Conservation (phyloP, 139 green algal species). For the Auxenochlorella pyrenoidosa region DNA sequence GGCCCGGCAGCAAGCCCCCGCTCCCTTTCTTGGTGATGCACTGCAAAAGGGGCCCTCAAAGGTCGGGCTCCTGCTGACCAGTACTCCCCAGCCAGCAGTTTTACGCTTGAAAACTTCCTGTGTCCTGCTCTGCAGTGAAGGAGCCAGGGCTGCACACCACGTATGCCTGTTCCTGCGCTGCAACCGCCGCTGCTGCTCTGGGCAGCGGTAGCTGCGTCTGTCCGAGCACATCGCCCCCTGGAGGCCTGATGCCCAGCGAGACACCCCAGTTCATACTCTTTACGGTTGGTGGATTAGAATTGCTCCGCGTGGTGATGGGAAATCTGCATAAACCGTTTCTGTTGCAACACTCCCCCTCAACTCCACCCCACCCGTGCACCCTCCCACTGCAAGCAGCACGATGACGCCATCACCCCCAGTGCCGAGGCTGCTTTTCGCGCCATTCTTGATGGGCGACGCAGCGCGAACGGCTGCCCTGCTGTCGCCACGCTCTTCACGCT, state of each 20-base stretch:
- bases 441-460: background rate
- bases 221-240: background rate
- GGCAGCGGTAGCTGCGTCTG: background rate
- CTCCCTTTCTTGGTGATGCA: no score
- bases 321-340: background rate
- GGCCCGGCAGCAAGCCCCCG: no score
- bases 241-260: background rate
- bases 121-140: background rate
- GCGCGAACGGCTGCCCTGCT: background rate
- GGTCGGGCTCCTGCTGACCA: no score
- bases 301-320: background rate
- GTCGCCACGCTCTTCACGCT: constrained; percentile 13
- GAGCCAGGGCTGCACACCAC: background rate
- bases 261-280: constrained; percentile 17
- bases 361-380: background rate
- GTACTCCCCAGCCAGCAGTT: no score
- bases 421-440: background rate
- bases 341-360: background rate
- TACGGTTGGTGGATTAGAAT: background rate
- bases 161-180: background rate
- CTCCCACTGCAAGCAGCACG: background rate
- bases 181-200: background rate
- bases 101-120: no score
- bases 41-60: no score
- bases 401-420: background rate